Base-by-base conservation (phyloP, 768 basidiomycete species). In the Lactifluus piperatus region DNA sequence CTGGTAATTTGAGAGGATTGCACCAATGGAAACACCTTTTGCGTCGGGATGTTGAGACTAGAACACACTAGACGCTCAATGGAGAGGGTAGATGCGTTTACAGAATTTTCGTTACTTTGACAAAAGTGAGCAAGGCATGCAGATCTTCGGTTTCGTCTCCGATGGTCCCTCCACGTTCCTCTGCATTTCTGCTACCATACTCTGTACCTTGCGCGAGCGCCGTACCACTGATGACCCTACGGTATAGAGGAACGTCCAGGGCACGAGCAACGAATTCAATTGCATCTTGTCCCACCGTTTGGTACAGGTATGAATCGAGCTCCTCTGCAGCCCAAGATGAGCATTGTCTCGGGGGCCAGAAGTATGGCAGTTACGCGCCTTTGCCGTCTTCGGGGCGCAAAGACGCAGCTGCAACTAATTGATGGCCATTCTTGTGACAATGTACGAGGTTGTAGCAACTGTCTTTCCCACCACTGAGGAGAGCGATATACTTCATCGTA, bases 71-170 rank as follows among this genome's bases (percentile, higher is more conserved):
- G 32, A 60, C 13, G 39, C 46, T 51, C 51, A 62, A 61, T 37
- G 41, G 2, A 41, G 29, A 18, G 50, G 11, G 3, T n/a, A 39
- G 30, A 36, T 39, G 34, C 24, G 52, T 36, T 37, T 45, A 46
- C 14, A 49, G 51, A 54, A 29, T 49, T 41, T 44, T 47, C 49
- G 51, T 22, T 62, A 94, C 94, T 80, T 93, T 86, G 57, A 97
- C 91, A 20, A 77, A 73, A 18, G 73, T 74, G 20, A 99, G 74
- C 30, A 99, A 71, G 22, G 75, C 78, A 65, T 82, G 83, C 29
- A 99, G 78, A 73, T 99, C 97, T 69, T 99, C 97, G 0, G 97
- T 98, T 75, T 99, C 97, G 71, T 99, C 97, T 3, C 93, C 94
- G 34, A 69, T 64, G 22, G 85, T 75, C 2, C 86, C 88, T 41